Base-by-base conservation (phyloP, 768 basidiomycete genomes). In the Coprinellus micaceus region DNA sequence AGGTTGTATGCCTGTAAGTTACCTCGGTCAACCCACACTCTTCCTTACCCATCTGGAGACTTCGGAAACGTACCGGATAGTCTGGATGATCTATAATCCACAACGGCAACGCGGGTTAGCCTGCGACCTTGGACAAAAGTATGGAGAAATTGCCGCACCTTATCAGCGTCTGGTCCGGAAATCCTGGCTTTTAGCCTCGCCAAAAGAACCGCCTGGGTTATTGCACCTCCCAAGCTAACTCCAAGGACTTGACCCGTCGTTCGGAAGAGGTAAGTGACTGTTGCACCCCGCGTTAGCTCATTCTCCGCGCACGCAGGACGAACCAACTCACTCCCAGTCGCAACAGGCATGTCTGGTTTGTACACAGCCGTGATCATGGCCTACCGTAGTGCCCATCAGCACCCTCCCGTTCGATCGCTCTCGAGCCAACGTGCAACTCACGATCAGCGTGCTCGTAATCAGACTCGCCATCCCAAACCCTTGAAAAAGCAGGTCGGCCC, bases 201-300 rank as follows among this genome's bases (percentile, higher is more conserved):
- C 26, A 86, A 72, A 39, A 99, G 77, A 33, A 96, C 79, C 4
- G 82, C 81, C 71, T 99, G 96, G 29, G 95, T 73, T 25, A 98
- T 69, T 0, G 92, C 88, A 21, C 93, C 91, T 62, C 86, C 86
- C 45, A 95, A 74, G 63, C 91, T 90, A 53, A 99, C 96, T 33
- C 96, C 97, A 53, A 98, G 79, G 22, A 97, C 97, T 75, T 98
- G 96, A 2, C 95, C 95, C 17, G 91, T 89, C 7, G 93, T 94
- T 60, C 95, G 78, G 77, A 95, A 96, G 46, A 97, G 78, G 71
- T 98, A 98, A 29, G 90, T 91, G 64, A 95, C 94, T 96, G 63
- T 17, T 54, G 46, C 52, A 47, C 45, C 49, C 26, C 40, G 58
- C 29, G 53, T 57, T 60, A 58, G 50, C 36, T 49, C 58, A 59